Percentiles rank a stretch among this genome's conserved stretches.
Evolutionary conservation across 2,329 filamentous ascomycete genomes (phyloP).

Genomic region (Fusarium sp.): DNA sequence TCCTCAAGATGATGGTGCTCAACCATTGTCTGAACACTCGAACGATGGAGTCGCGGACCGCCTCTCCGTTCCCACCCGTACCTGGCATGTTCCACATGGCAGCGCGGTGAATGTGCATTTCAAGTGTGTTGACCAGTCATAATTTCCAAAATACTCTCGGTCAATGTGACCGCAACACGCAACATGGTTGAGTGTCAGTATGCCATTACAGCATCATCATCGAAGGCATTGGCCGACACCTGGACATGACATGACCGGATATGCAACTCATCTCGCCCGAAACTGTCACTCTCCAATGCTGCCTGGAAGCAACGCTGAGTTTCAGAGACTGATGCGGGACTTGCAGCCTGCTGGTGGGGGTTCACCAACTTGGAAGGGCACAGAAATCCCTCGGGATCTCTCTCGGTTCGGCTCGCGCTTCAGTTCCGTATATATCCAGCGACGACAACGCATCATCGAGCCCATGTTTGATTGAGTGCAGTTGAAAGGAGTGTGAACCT

Average conservation of each 20-base stretch:
- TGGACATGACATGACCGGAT: constrained; percentile 1
- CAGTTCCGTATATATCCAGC: neutral
- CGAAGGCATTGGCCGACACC: constrained; percentile 1
- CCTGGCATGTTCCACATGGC: constrained; percentile 14
- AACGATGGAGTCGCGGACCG: constrained; percentile 8
- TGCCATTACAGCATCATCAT: neutral
- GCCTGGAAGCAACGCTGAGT: neutral
- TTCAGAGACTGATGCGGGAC: constrained; percentile 4
- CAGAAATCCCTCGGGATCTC: neutral
- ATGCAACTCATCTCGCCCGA: constrained; percentile 7
- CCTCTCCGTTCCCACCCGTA: constrained; percentile 12
- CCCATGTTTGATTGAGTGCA: too few species aligned
- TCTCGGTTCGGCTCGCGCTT: constrained; percentile 11
- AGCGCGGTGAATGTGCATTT: constrained; percentile 18
- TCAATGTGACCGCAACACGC: constrained; percentile 1
- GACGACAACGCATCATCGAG: neutral
- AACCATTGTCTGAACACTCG: neutral
- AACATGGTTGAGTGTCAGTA: neutral
- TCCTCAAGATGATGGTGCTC: neutral
- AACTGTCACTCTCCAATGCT: neutral
- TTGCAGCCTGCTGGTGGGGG: neutral
- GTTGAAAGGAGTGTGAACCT: too few species aligned
- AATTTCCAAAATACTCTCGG: neutral
- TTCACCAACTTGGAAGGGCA: neutral
- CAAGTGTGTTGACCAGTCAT: constrained; percentile 1